Percentiles rank a stretch among this genome's conserved stretches.
phyloP scores from a whole-genome alignment of 805 yeast genomes.

The Ogataea allantospora region DNA sequence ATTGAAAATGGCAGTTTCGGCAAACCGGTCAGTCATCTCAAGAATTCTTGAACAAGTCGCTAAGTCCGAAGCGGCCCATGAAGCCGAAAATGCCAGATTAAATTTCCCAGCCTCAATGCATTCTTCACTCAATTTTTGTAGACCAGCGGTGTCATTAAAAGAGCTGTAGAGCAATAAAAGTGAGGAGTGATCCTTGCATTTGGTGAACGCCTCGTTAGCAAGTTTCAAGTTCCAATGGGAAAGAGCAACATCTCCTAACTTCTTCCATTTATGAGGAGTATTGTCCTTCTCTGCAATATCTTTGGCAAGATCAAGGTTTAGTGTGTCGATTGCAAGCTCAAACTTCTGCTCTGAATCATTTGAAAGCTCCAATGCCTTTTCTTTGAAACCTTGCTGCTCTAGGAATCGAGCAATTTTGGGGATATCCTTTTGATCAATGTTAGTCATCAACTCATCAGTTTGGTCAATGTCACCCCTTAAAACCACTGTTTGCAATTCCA shows the following conservation, averaged over 20 bases:
- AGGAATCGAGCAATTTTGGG: constrained; percentile 85
- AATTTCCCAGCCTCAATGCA: constrained; percentile 77
- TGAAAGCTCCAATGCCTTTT: constrained; percentile 79
- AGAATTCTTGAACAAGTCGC: constrained; percentile 63
- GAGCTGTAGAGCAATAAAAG: constrained; percentile 80
- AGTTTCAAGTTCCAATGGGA: constrained; percentile 72
- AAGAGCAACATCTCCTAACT: constrained; percentile 85
- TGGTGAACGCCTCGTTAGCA: constrained; percentile 76
- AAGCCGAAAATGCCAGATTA: constrained; percentile 88
- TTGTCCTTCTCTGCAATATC: constrained; percentile 56
- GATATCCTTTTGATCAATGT: constrained; percentile 62
- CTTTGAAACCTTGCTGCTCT: constrained; percentile 86
- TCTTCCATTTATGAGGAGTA: constrained; percentile 79
- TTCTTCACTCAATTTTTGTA: constrained; percentile 59
- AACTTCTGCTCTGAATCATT: constrained; percentile 89
- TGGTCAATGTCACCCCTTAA: constrained; percentile 91
- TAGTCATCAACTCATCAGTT: constrained; percentile 64
- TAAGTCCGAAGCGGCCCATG: constrained; percentile 81
- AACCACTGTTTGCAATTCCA: constrained; percentile 94
- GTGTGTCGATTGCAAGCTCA: constrained; percentile 81
- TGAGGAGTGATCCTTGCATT: constrained; percentile 80
- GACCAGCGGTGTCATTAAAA: constrained; percentile 62
- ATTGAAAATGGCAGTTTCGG: constrained; percentile 85
- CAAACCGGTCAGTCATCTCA: constrained; percentile 60
- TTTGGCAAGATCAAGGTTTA: constrained; percentile 68